phyloP scores from a whole-genome alignment of 345 rosid species.

The Euphorbia lathyris region DNA sequence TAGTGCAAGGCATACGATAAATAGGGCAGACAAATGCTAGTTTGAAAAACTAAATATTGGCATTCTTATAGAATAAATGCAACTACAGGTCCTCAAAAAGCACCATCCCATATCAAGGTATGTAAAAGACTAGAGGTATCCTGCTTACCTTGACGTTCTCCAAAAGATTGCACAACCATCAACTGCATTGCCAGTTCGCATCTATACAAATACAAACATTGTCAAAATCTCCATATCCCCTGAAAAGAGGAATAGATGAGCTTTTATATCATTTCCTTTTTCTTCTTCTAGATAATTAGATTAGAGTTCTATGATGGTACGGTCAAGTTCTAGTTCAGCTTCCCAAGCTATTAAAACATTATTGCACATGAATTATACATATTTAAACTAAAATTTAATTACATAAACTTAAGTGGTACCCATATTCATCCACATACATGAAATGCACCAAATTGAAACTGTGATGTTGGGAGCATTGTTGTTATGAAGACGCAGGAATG shows the following conservation, averaged over 20 bases:
- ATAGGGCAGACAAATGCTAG: background rate
- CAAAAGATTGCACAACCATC: constrained; percentile 99
- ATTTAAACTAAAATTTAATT: background rate
- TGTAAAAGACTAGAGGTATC: constrained; percentile 13
- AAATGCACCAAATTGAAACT: background rate
- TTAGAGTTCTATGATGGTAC: background rate
- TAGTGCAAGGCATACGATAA: background rate
- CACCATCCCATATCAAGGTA: constrained; percentile 4
- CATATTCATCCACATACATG: background rate
- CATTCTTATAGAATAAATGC: background rate
- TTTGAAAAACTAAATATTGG: constrained; percentile 3
- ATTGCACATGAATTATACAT: background rate
- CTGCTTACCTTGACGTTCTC: constrained; percentile 67
- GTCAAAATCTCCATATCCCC: constrained; percentile 7
- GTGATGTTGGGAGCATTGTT: background rate
- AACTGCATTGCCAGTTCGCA: constrained; percentile 90
- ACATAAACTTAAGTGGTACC: background rate
- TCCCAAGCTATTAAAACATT: background rate
- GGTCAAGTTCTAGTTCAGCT: background rate
- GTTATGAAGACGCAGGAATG: background rate
- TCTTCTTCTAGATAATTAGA: background rate
- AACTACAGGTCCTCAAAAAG: background rate
- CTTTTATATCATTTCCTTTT: background rate
- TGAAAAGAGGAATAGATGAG: background rate
- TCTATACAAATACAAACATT: constrained; percentile 40